Conservation (phyloP, 805 yeast genomes). For the Pichia deserticola region DNA sequence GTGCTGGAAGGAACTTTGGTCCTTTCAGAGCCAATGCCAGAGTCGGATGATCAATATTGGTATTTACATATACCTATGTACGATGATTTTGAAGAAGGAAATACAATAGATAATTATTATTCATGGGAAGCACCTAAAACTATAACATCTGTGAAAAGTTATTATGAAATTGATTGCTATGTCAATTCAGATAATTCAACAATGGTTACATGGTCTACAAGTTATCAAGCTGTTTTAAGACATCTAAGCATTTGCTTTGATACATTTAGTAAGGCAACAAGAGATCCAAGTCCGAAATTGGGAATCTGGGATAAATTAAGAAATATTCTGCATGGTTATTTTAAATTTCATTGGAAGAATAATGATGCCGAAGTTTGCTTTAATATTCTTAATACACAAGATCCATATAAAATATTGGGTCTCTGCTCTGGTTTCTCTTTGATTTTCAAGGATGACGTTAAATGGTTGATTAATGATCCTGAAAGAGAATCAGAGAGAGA, state of each 20-base stretch:
- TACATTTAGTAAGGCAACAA: slow-evolving; percentile 80
- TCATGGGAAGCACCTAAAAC: slow-evolving; percentile 67
- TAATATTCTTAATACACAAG: slow-evolving; percentile 64
- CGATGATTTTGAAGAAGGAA: slow-evolving; percentile 30
- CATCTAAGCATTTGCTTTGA: slow-evolving; percentile 73
- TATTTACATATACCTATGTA: slow-evolving; percentile 56
- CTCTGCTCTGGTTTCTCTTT: slow-evolving; percentile 70
- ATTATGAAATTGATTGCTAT: slow-evolving; percentile 49
- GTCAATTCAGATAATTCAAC: slow-evolving; percentile 53
- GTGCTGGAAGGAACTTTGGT: slow-evolving; percentile 51
- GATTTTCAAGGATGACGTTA: slow-evolving; percentile 58
- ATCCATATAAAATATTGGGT: slow-evolving; percentile 69
- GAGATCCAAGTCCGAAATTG: slow-evolving; percentile 75
- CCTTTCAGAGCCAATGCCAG: slow-evolving; percentile 56
- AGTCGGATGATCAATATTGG: slow-evolving; percentile 46
- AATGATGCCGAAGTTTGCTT: slow-evolving; percentile 44
- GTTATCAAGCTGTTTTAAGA: slow-evolving; percentile 77
- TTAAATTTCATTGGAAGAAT: slow-evolving; percentile 40
- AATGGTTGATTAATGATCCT: slow-evolving; percentile 52
- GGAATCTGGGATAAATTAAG: slow-evolving; percentile 94
- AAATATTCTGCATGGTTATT: slow-evolving; percentile 64
- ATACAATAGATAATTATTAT: slow-evolving; percentile 37
- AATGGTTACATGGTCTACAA: slow-evolving; percentile 75
- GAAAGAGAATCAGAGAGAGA: slow-evolving; percentile 51
- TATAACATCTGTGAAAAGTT: slow-evolving; percentile 65